Percentiles rank a stretch among this genome's conserved stretches.
These are phyloP conservation scores for Dendryphion nanum DNA, from an alignment of 2,329 filamentous ascomycete species.

Conservation along the genomic window DNA sequence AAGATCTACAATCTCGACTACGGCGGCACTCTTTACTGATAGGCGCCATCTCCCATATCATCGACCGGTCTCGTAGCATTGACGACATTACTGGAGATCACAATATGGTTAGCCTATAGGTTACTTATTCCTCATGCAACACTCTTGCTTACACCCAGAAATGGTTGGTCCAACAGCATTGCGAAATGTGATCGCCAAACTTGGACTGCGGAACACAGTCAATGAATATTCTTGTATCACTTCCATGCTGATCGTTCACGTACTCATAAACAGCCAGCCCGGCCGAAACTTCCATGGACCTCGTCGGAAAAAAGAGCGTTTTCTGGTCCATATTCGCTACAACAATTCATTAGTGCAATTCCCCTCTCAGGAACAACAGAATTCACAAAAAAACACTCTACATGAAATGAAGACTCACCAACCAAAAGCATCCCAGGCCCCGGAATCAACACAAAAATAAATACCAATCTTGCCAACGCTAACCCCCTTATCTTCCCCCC, in stretches of 20 bases:
- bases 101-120: background rate
- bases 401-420: no score
- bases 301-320: constrained; percentile 7
- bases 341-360: background rate
- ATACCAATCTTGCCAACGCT: constrained; percentile 9
- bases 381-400: no score
- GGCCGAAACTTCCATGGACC: constrained; percentile 9
- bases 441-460: constrained; percentile 12
- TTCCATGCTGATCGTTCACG: no score
- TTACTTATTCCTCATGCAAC: no score
- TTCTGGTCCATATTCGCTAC: constrained; percentile 9
- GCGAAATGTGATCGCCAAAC: no score
- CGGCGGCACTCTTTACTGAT: constrained; percentile 8
- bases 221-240: no score
- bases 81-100: constrained; percentile 7
- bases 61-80: constrained; percentile 12
- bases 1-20: constrained; percentile 10
- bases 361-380: background rate
- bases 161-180: no score
- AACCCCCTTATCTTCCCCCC: constrained; percentile 5
- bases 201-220: no score
- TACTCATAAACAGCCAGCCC: constrained; percentile 13
- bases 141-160: no score
- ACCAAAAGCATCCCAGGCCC: constrained; percentile 16
- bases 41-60: constrained; percentile 8